These are phyloP conservation scores for Cryptococcus maquisensis DNA, from an alignment of 1,284 basidiomycete genomes.

Conservation along the genomic window DNA sequence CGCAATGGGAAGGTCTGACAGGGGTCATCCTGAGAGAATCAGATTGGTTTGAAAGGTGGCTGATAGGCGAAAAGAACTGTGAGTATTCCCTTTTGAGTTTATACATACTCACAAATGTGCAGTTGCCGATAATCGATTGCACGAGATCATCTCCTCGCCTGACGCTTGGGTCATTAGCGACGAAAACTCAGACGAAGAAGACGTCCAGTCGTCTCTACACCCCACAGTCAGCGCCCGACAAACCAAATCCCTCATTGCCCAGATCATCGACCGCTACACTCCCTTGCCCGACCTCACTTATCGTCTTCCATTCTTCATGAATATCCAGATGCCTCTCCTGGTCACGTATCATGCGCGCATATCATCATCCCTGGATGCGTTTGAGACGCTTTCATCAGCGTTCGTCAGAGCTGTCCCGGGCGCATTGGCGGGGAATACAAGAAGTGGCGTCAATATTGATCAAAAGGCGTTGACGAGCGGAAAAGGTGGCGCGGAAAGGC, in stretches of 20 bases:
- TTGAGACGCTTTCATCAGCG: conserved; percentile 80
- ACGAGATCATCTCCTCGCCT: conserved; percentile 69
- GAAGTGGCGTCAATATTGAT: conserved; percentile 51
- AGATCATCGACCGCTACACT: conserved; percentile 86
- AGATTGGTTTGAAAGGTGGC: conserved; percentile 87
- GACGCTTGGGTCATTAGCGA: conserved; percentile 87
- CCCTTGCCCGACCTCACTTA: conserved; percentile 74
- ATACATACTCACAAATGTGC: conserved; percentile 17
- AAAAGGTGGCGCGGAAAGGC: conserved; percentile 68
- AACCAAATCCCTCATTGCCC: conserved; percentile 76
- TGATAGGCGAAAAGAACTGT: conserved; percentile 82
- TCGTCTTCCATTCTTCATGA: conserved; percentile 73
- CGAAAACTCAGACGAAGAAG: conserved; percentile 57
- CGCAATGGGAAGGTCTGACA: conserved; percentile 69
- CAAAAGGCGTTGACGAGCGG: conserved; percentile 64
- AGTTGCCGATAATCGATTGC: conserved; percentile 56
- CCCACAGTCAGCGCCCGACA: conserved; percentile 72
- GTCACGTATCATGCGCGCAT: conserved; percentile 73
- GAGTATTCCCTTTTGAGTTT: conserved; percentile 35
- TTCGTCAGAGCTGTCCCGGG: conserved; percentile 89
- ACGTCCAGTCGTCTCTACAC: conserved; percentile 51
- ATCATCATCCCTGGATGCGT: conserved; percentile 80
- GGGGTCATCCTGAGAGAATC: conserved; percentile 74
- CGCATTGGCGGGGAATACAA: conserved; percentile 58
- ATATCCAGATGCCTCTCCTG: conserved; percentile 79